Conservation (phyloP, 2,329 filamentous ascomycete species). For the Ophiostoma sp. region DNA sequence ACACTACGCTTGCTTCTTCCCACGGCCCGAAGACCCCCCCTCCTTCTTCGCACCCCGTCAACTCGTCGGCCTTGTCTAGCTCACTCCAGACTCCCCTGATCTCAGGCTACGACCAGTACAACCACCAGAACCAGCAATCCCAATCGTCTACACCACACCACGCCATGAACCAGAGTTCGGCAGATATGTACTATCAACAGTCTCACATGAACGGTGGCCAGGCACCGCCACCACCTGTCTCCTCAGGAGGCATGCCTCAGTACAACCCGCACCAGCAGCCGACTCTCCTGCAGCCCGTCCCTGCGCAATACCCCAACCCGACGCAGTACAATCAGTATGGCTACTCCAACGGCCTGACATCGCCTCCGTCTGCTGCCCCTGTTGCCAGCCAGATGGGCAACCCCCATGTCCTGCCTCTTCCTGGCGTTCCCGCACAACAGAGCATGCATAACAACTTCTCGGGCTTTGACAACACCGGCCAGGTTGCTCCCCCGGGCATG, state of each 20-base stretch:
- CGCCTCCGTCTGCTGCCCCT: slow-evolving; percentile 65
- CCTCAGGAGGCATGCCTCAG: slow-evolving; percentile 66
- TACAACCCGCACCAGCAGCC: slow-evolving; percentile 72
- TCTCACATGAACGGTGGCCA: slow-evolving; percentile 74
- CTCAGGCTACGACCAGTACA: slow-evolving; percentile 38
- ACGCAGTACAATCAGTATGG: slow-evolving; percentile 63
- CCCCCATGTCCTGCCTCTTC: slow-evolving; percentile 65
- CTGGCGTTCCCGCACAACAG: slow-evolving; percentile 48
- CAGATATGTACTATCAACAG: slow-evolving; percentile 79
- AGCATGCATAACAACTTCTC: slow-evolving; percentile 51
- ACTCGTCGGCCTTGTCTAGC: slow-evolving; percentile 29
- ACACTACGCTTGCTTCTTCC: slow-evolving; percentile 51
- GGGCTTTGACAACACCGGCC: slow-evolving; percentile 75
- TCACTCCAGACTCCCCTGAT: slow-evolving; percentile 36
- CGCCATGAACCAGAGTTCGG: slow-evolving; percentile 74
- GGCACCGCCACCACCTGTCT: slow-evolving; percentile 66
- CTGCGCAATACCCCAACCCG: slow-evolving; percentile 60
- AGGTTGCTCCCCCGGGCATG: slow-evolving; percentile 86
- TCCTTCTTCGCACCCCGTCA: slow-evolving; percentile 50
- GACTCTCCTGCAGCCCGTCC: slow-evolving; percentile 66
- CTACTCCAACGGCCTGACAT: slow-evolving; percentile 72
- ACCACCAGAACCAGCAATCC: slow-evolving; percentile 32
- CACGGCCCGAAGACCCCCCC: slow-evolving; percentile 66
- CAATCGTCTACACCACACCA: slow-evolving; percentile 38
- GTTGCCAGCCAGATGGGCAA: slow-evolving; percentile 65